Conservation (phyloP, 2,329 filamentous ascomycete species). For the Pseudocercospora fijiensis region DNA sequence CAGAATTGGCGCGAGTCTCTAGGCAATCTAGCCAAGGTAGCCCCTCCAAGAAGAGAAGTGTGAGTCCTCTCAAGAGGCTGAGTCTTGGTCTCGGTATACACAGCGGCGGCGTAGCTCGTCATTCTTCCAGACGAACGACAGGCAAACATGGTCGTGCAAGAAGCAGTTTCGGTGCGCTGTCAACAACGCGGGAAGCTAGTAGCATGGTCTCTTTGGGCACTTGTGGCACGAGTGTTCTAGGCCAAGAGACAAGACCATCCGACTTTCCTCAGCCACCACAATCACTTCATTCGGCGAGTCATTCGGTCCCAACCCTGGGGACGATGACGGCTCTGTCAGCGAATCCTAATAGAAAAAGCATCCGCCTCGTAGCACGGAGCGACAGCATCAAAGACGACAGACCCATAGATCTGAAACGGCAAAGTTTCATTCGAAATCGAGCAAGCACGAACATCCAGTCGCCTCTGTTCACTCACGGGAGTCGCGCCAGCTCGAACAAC, state of each 20-base stretch:
- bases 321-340: conserved; percentile 27
- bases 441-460: conserved; percentile 40
- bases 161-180: conserved; percentile 30
- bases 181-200: conserved; percentile 34
- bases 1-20: conserved; percentile 42
- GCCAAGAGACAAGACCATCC: conserved; percentile 36
- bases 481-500: conserved; percentile 25
- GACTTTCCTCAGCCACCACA: conserved; percentile 40
- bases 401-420: conserved; percentile 43
- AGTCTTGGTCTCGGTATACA: conserved; percentile 28
- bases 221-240: conserved; percentile 43
- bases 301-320: conserved; percentile 28
- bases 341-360: conserved; percentile 41
- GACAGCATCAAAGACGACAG: conserved; percentile 41
- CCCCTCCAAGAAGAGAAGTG: conserved; percentile 29
- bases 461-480: conserved; percentile 42
- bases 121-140: conserved; percentile 25
- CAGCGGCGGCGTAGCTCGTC: conserved; percentile 36
- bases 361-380: conserved; percentile 42
- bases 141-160: conserved; percentile 26
- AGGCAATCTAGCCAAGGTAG: conserved; percentile 31
- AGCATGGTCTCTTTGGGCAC: conserved; percentile 43
- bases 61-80: conserved; percentile 23
- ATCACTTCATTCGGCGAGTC: conserved; percentile 27
- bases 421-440: conserved; percentile 46